Conservation (phyloP, 148 eudicot species). For the Chenopodium berlandieri region DNA sequence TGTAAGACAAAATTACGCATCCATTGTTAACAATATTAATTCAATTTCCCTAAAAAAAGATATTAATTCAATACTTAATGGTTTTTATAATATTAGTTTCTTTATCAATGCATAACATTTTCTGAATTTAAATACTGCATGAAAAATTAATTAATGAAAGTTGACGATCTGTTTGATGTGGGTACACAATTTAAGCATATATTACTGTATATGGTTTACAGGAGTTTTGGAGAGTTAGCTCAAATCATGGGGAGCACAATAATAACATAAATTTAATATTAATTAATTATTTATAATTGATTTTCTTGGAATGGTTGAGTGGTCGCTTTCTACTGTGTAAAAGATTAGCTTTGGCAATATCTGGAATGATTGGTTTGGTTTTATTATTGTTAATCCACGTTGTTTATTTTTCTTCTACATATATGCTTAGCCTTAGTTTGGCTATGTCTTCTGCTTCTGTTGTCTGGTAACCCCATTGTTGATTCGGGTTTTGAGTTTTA, state of each 20-base stretch:
- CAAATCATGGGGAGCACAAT: slow-evolving; percentile 34
- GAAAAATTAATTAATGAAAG: neutral
- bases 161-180: neutral
- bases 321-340: slow-evolving; percentile 29
- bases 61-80: no score
- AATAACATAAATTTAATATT: slow-evolving; percentile 20
- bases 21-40: no score
- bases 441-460: neutral
- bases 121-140: no score
- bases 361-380: slow-evolving; percentile 16
- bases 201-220: neutral
- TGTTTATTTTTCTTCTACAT: neutral
- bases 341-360: slow-evolving; percentile 23
- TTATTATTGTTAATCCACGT: slow-evolving; percentile 6
- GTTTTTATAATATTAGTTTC: no score
- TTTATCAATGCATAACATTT: no score
- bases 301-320: slow-evolving; percentile 26
- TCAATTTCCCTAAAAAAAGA: no score
- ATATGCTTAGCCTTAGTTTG: neutral
- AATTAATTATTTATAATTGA: slow-evolving; percentile 2
- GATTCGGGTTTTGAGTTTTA: slow-evolving; percentile 7
- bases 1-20: no score
- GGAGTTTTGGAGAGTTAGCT: slow-evolving; percentile 16
- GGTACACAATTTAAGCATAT: neutral
- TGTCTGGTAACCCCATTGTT: slow-evolving; percentile 7